Evolutionary conservation across 2,329 filamentous ascomycete species (phyloP), one percentile per base, ranked within the genome.

Genomic region (Neoscytalidium dimidiatum): DNA sequence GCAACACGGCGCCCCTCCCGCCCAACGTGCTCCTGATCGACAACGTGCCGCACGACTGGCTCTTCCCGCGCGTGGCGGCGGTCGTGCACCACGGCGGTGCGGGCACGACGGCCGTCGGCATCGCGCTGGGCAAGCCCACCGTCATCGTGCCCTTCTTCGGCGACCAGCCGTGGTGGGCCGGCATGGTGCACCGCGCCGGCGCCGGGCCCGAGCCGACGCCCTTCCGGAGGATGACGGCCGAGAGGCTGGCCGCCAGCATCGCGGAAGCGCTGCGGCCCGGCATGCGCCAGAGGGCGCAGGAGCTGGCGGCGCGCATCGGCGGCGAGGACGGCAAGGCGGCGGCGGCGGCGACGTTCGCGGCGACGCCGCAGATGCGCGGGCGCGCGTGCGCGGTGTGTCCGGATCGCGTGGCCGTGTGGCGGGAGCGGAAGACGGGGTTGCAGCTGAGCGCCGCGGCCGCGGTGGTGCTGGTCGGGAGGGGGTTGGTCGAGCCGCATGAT

Each of bases 111-210:
- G 90, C 90, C 1, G 90, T 90, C 52, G 89, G 89, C 0, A 80
- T 93, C 31, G 91, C 90, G 73, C 89, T 85, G 67, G 90, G 85
- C 3, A 86, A 85, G 70, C 90, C 90, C 0, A 92, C 88, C 4
- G 90, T 92, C 85, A 85, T 92, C 28, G 88, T 93, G 1, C 90
- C 90, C 0, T 93, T 93, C 77, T 93, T 93, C 68, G 90, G 90
- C 2, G 90, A 93, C 71, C 90, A 93, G 74, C 85, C 89, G 56
- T 93, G 92, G 72, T 93, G 91, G 90, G 90, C 90, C 2, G 81
- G 82, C 19, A 91, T 91, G 86, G 83, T 92, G 0, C 83, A 82
- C 4, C 85, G 82, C 33, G 83, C 87, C 1, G 84, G 85, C 31
- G 90, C 89, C 0, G 90, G 90, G 0, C 77, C 80, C 64, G 85